Conservation (phyloP, 768 basidiomycete species). For the Boletus reticulatus region DNA sequence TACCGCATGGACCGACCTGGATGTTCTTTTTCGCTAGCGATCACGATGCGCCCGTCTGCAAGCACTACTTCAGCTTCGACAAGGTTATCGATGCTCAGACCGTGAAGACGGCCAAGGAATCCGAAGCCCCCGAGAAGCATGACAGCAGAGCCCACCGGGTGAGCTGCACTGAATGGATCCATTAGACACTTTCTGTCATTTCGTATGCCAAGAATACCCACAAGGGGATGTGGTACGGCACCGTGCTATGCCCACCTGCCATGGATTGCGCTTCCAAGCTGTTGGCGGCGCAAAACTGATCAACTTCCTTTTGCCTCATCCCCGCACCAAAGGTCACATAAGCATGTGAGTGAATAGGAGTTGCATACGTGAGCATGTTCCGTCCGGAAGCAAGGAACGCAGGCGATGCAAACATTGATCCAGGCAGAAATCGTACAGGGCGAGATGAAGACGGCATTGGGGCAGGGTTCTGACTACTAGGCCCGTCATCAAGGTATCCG, state of each 20-base stretch:
- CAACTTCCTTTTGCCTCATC: slow-evolving; percentile 80
- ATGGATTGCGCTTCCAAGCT: slow-evolving; percentile 60
- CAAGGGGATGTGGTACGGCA: slow-evolving; percentile 84
- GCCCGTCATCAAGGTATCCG: slow-evolving; percentile 49
- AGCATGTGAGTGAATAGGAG: slow-evolving; percentile 65
- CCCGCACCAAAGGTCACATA: slow-evolving; percentile 89
- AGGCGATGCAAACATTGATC: slow-evolving; percentile 35
- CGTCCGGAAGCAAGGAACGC: slow-evolving; percentile 35
- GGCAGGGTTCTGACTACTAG: slow-evolving; percentile 28
- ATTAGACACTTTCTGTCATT: slow-evolving; percentile 5
- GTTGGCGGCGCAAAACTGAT: slow-evolving; percentile 67
- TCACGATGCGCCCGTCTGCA: slow-evolving; percentile 83
- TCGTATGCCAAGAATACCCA: slow-evolving; percentile 35
- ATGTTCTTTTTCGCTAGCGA: slow-evolving; percentile 69
- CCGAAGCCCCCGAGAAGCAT: slow-evolving; percentile 91
- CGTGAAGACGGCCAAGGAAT: slow-evolving; percentile 77
- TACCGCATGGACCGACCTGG: slow-evolving; percentile 46
- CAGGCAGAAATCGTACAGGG: slow-evolving; percentile 21
- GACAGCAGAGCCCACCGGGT: slow-evolving; percentile 75
- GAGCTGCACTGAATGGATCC: slow-evolving; percentile 55
- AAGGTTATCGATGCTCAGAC: slow-evolving; percentile 85
- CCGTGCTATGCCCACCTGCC: slow-evolving; percentile 46
- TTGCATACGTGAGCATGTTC: slow-evolving; percentile 46
- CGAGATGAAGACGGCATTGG: slow-evolving; percentile 22
- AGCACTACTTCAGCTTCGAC: slow-evolving; percentile 92